Conservation (phyloP, 495 filamentous ascomycete species). For the Lophium mytilinum region DNA sequence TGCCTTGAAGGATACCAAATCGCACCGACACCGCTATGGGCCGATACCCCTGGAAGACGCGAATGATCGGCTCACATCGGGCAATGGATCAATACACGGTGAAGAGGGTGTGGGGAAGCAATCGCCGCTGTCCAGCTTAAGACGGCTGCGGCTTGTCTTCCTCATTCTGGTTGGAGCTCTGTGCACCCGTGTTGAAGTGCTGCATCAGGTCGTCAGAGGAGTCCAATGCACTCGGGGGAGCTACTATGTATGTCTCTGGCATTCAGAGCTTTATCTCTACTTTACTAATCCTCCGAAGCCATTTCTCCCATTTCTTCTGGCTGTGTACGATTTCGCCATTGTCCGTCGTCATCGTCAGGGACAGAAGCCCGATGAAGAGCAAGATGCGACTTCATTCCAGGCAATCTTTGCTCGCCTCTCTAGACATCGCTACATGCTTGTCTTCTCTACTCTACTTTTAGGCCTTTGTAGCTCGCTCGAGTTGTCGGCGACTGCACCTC, state of each 20-base stretch:
- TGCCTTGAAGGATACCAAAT: background rate
- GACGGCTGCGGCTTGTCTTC: constrained; percentile 16
- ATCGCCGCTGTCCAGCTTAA: constrained; percentile 4
- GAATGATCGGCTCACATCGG: background rate
- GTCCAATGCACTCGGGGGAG: constrained; percentile 23
- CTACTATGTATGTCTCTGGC: constrained; percentile 6
- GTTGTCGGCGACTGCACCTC: background rate
- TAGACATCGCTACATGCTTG: background rate
- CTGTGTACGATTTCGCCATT: constrained; percentile 2
- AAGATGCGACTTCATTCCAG: too few species aligned
- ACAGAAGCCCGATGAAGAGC: background rate
- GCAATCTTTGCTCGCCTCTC: too few species aligned
- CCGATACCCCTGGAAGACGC: background rate
- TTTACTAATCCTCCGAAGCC: constrained; percentile 10
- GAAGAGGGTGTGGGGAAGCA: background rate
- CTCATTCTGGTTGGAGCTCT: constrained; percentile 21
- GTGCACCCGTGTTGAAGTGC: constrained; percentile 23
- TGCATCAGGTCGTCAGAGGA: constrained; percentile 17
- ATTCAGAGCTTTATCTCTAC: background rate
- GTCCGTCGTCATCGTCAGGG: background rate
- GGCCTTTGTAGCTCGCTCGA: background rate
- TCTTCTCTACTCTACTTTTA: background rate
- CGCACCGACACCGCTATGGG: background rate
- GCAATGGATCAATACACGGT: background rate
- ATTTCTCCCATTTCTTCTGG: constrained; percentile 18